These are phyloP conservation scores for Sphagnum contortum DNA, from an alignment of 225 moss, liverwort and hornwort genomes.

Conservation along the genomic window DNA sequence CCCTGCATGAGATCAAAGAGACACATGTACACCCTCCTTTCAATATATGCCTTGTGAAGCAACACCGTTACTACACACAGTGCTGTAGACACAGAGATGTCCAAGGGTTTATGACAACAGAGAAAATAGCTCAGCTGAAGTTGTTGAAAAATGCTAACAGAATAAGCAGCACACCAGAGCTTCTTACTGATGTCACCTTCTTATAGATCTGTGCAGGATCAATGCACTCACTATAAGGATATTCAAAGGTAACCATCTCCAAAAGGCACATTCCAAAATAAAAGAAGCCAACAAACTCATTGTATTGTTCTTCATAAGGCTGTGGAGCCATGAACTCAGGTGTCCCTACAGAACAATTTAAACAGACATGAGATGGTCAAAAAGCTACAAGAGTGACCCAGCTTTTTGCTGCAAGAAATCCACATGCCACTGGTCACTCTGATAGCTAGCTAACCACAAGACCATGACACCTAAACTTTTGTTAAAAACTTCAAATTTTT, in stretches of 20 bases:
- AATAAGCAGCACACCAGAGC: neutral
- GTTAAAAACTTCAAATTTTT: neutral
- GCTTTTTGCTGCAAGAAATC: too few relatives aligned
- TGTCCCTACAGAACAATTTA: slow-evolving; percentile 24
- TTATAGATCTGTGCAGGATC: slow-evolving; percentile 68
- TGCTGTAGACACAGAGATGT: neutral
- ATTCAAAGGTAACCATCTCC: slow-evolving; percentile 80
- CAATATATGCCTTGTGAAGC: neutral
- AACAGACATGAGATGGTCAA: neutral
- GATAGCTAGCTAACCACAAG: too few relatives aligned
- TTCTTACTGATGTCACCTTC: slow-evolving; percentile 55
- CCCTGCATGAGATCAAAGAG: slow-evolving; percentile 24
- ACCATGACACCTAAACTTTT: neutral
- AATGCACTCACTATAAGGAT: slow-evolving; percentile 71
- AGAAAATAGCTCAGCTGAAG: too few relatives aligned
- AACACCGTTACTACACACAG: too few relatives aligned
- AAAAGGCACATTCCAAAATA: slow-evolving; percentile 75
- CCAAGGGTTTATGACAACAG: too few relatives aligned
- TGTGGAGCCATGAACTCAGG: slow-evolving; percentile 75
- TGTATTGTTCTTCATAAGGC: slow-evolving; percentile 61
- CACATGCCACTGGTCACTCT: too few relatives aligned
- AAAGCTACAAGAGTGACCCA: neutral
- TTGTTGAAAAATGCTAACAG: too few relatives aligned
- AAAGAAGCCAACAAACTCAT: slow-evolving; percentile 73
- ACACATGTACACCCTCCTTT: neutral